Evolutionary conservation across 2,329 filamentous ascomycete species (phyloP).

Genomic region (Gaeumannomyces tritici): DNA sequence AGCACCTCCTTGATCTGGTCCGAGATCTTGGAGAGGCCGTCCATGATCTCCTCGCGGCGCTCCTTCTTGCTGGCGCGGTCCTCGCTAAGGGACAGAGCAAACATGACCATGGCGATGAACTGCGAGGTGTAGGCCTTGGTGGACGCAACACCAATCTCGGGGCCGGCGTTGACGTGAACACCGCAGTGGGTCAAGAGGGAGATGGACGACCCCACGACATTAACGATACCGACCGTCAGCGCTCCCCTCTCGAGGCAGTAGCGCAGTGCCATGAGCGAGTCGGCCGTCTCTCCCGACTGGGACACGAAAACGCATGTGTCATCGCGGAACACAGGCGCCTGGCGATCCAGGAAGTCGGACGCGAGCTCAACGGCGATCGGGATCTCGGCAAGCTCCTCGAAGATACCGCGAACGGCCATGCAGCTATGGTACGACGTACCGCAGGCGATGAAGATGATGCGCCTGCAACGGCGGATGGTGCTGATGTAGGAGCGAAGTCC

Average conservation of each 20-base stretch:
- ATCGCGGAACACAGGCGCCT: constrained; percentile 97
- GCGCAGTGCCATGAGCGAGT: constrained; percentile 91
- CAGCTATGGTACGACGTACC: constrained; percentile 98
- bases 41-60: constrained; percentile 91
- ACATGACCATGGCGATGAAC: constrained; percentile 99
- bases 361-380: constrained; percentile 95
- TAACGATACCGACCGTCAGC: constrained; percentile 95
- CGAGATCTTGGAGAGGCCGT: constrained; percentile 79
- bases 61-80: constrained; percentile 91
- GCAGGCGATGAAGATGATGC: constrained; percentile 98
- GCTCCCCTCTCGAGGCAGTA: constrained; percentile 98
- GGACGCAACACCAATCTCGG: constrained; percentile 96
- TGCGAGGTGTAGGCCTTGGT: constrained; percentile 99
- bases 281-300: constrained; percentile 95
- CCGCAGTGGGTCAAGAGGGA: constrained; percentile 96
- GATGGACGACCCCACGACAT: constrained; percentile 96
- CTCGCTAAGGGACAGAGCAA: constrained; percentile 90
- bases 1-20: constrained; percentile 88
- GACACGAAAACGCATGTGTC: constrained; percentile 99
- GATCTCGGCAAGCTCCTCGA: constrained; percentile 96
- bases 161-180: constrained; percentile 98
- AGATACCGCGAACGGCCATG: constrained; percentile 97
- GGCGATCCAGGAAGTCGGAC: constrained; percentile 93
- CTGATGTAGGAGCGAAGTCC: constrained; percentile 92
- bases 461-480: constrained; percentile 91